Conservation (phyloP, 805 yeast genomes). For the Priceomyces melissophilus region DNA sequence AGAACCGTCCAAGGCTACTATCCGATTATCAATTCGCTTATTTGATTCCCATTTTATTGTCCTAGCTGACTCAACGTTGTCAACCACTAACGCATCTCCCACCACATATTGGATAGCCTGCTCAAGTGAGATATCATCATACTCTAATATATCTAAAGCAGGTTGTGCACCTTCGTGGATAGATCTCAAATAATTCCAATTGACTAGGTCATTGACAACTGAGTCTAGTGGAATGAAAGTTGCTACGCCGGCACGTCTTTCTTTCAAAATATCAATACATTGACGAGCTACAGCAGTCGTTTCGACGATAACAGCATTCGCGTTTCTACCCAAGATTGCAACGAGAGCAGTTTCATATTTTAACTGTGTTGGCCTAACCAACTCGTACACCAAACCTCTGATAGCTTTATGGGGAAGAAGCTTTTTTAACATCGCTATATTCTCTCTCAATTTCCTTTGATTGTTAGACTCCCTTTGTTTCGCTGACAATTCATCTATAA, state of each 20-base stretch:
- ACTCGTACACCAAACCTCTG: constrained; percentile 73
- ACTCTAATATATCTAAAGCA: constrained; percentile 69
- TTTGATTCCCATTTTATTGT: constrained; percentile 64
- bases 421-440: constrained; percentile 63
- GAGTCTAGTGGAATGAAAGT: constrained; percentile 87
- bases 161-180: constrained; percentile 57
- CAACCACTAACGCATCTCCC: constrained; percentile 77
- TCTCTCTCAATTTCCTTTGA: constrained; percentile 70
- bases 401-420: constrained; percentile 75
- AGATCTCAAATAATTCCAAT: constrained; percentile 53
- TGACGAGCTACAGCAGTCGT: constrained; percentile 62
- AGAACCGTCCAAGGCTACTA: constrained; percentile 82
- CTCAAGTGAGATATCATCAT: constrained; percentile 59
- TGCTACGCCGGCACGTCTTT: constrained; percentile 80
- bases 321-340: constrained; percentile 71
- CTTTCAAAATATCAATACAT: constrained; percentile 76
- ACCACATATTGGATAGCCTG: constrained; percentile 78
- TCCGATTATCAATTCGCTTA: constrained; percentile 48
- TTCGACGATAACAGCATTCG: constrained; percentile 85
- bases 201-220: constrained; percentile 50
- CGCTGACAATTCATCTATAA: constrained; percentile 71
- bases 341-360: constrained; percentile 72
- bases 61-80: constrained; percentile 64
- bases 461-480: constrained; percentile 70
- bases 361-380: constrained; percentile 72